Evolutionary conservation across 495 filamentous ascomycete genomes (phyloP), one percentile per base, ranked within the genome.

Genomic region (Lasiosphaeriaceae sp.): DNA sequence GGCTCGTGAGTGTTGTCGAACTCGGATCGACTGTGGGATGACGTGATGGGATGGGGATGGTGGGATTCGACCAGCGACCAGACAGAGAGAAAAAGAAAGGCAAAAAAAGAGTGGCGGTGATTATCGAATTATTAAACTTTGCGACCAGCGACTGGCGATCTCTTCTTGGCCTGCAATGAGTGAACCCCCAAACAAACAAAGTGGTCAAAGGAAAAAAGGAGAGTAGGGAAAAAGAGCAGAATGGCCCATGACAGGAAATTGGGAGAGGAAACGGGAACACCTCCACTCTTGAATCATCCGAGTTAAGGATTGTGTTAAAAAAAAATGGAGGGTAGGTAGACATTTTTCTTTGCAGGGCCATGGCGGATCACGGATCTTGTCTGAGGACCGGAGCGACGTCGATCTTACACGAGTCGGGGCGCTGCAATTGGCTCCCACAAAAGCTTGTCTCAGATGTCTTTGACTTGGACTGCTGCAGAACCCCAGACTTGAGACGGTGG

Each of bases 401-500:
- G 57, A 69, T 66, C 63, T 58, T 11, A 65, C 66, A 35, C 24
- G 2, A 19, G n/a, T 26, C 20, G 14, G 21, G 19, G 11, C 0
- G 26, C n/a, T 24, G 52, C 39, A 12, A 68, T 68, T 66, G 61
- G 64, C 54, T 51, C 22, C 47, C 7, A 3, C 47, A 37, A 63
- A 64, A 59, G 59, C 57, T 63, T 61, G 57, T 63, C 37, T 59
- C 61, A 57, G 58, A 55, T 29, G 22, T 12, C 57, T 16, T 14
- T 2, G 39, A n/a, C 39, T 43, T 2, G 9, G 39, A 16, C n/a
- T 5, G 57, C 35, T 20, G 26, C 59, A 21, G 51, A 31, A 37
- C 59, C 62, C 52, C 65, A 55, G 49, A 64, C 54, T 63, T 68
- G 66, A 68, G 66, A 68, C 66, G 65, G 55, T 56, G 44, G 55